Evolutionary conservation across 371 early-diverging fungal species (phyloP).

Genomic region (Capillidium heterosporum): DNA sequence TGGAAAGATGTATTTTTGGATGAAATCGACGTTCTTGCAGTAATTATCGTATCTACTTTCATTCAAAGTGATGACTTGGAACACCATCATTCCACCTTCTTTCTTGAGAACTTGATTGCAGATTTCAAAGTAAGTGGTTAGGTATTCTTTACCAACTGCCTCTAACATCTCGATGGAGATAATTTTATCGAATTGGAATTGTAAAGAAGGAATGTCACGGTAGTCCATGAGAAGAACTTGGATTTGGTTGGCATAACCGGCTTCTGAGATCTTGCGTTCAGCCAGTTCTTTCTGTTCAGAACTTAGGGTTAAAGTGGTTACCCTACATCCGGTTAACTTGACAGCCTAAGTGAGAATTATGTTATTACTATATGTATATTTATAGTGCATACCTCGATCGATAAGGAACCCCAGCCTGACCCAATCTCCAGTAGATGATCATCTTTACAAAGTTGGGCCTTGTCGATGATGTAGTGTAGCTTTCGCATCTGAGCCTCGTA

Average conservation of each 20-base stretch:
- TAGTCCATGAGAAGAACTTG: slow-evolving; percentile 39
- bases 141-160: slow-evolving; percentile 44
- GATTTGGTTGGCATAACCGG: slow-evolving; percentile 24
- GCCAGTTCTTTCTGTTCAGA: slow-evolving; percentile 37
- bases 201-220: slow-evolving; percentile 22
- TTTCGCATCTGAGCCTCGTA: slow-evolving; percentile 38
- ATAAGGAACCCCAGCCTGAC: slow-evolving; percentile 47
- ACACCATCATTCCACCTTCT: slow-evolving; percentile 23
- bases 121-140: slow-evolving; percentile 31
- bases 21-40: slow-evolving; percentile 31
- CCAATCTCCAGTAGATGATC: slow-evolving; percentile 50
- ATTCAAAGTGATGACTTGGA: slow-evolving; percentile 39
- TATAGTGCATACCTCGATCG: slow-evolving; percentile 25
- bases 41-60: slow-evolving; percentile 37
- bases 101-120: slow-evolving; percentile 29
- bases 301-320: slow-evolving; percentile 40
- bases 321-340: slow-evolving; percentile 22
- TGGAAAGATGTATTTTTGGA: slow-evolving; percentile 53
- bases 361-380: not conserved
- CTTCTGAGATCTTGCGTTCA: slow-evolving; percentile 28
- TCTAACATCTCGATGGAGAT: slow-evolving; percentile 54
- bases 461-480: slow-evolving; percentile 29
- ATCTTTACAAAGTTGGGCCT: slow-evolving; percentile 19
- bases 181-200: slow-evolving; percentile 38
- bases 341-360: slow-evolving; percentile 13